Percentiles rank a stretch among this genome's conserved stretches.
Evolutionary conservation across 73 alveolate species (phyloP).

Genomic region (Tetrahymena malaccensis): DNA sequence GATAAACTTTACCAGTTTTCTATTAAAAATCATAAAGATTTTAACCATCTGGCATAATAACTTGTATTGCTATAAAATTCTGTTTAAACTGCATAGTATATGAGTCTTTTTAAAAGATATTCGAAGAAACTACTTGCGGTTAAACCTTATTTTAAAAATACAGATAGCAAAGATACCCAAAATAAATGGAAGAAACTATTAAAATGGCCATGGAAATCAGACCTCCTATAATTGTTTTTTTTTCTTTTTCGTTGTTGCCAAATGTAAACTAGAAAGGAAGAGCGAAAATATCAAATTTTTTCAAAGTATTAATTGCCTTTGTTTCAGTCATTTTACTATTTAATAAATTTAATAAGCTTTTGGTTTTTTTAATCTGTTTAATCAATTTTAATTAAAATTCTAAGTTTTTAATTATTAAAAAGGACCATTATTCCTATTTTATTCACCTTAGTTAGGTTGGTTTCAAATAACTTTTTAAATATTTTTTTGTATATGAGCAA

Average conservation of each 20-base stretch:
- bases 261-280: background rate
- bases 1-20: background rate
- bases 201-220: background rate
- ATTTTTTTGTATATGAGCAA: no score
- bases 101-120: background rate
- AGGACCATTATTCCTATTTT: no score
- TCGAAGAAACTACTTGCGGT: background rate
- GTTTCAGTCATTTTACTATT: background rate
- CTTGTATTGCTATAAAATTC: background rate
- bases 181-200: background rate
- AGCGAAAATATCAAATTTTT: background rate
- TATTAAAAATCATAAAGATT: background rate
- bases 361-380: no score
- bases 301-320: background rate
- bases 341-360: no score
- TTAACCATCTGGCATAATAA: background rate
- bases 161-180: background rate
- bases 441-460: no score
- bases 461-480: no score
- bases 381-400: no score
- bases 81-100: background rate
- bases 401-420: no score
- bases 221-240: background rate
- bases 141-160: background rate
- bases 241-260: background rate